Evolutionary conservation across 139 green algal genomes (phyloP).

Genomic region (Closterium sp.): DNA sequence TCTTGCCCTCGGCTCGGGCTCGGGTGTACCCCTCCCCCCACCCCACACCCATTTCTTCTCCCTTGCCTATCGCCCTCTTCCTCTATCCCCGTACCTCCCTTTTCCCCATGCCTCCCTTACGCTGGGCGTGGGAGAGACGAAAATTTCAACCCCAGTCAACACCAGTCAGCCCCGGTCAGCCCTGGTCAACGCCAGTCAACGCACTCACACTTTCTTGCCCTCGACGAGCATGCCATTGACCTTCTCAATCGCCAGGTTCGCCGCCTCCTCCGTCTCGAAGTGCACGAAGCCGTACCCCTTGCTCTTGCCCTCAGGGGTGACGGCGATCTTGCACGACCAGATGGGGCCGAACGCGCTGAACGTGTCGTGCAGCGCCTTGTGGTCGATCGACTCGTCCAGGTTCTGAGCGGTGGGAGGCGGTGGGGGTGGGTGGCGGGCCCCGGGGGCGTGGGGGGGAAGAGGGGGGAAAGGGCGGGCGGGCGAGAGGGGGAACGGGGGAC

Average conservation of each 20-base stretch:
- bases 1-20: slow-evolving; percentile 12
- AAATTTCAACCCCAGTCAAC: too few relatives aligned
- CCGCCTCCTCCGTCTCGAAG: slow-evolving; percentile 61
- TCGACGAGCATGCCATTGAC: slow-evolving; percentile 66
- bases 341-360: slow-evolving; percentile 62
- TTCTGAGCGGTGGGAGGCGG: slow-evolving; percentile 41
- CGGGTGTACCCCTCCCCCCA: too few relatives aligned
- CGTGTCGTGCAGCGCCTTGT: slow-evolving; percentile 65
- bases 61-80: neutral
- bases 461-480: too few relatives aligned
- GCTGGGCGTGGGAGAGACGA: too few relatives aligned
- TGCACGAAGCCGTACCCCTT: slow-evolving; percentile 68
- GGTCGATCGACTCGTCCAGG: slow-evolving; percentile 64
- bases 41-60: neutral
- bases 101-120: neutral
- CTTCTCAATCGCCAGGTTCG: slow-evolving; percentile 62
- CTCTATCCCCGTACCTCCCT: neutral
- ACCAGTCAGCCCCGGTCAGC: neutral
- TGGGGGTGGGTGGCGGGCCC: too few relatives aligned
- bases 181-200: neutral
- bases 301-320: slow-evolving; percentile 41
- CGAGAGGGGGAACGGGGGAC: neutral
- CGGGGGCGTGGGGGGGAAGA: too few relatives aligned
- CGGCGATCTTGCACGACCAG: slow-evolving; percentile 61
- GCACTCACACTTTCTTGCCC: slow-evolving; percentile 56